Conservation (phyloP, 768 basidiomycete genomes). For the Leccinum disarticulatum region DNA sequence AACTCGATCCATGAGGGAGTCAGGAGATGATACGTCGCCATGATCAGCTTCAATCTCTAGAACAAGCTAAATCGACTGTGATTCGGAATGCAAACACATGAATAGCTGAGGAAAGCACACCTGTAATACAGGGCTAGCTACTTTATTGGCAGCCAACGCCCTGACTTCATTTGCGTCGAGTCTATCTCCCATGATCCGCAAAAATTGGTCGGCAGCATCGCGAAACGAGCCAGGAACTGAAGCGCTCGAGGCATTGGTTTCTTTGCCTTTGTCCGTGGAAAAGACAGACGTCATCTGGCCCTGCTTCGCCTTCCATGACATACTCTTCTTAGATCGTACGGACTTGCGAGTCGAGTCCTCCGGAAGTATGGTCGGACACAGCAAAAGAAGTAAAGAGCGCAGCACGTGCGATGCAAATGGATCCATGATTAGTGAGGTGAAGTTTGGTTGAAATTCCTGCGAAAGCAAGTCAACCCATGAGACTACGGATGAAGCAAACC, state of each 20-base stretch:
- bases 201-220: conserved; percentile 42
- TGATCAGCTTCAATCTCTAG: conserved; percentile 80
- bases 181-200: conserved; percentile 51
- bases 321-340: conserved; percentile 83
- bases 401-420: conserved; percentile 91
- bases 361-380: conserved; percentile 60
- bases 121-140: conserved; percentile 74
- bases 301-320: conserved; percentile 78
- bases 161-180: conserved; percentile 72
- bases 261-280: conserved; percentile 41
- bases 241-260: conserved; percentile 24
- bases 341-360: conserved; percentile 38
- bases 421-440: conserved; percentile 71
- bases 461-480: conserved; percentile 15
- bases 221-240: conserved; percentile 50
- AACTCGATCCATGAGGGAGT: conserved; percentile 80
- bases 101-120: conserved; percentile 38
- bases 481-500: conserved; percentile 5
- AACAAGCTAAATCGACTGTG: conserved; percentile 54
- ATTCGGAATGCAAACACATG: conserved; percentile 8
- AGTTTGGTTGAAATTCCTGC: conserved; percentile 68
- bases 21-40: conserved; percentile 52
- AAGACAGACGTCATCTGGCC: conserved; percentile 83
- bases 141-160: conserved; percentile 71
- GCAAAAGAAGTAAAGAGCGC: conserved; percentile 72